Base-by-base conservation (phyloP, 164 flowering plant genomes). In the Tetrastigma voinierianum region DNA sequence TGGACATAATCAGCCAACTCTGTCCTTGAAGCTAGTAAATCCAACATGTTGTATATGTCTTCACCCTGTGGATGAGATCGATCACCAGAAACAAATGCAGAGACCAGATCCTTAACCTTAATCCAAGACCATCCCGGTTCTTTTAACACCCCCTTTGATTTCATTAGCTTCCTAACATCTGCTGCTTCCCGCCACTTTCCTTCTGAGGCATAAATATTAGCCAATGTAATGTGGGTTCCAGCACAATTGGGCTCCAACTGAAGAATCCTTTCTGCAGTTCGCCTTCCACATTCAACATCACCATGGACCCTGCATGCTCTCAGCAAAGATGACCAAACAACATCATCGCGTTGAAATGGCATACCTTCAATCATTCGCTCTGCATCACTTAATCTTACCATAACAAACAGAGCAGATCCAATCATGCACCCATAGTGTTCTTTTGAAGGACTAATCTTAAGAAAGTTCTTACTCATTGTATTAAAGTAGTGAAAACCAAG, bases 41-140 rank as follows among this genome's bases (percentile, higher is more conserved):
- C 75, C 68, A 91, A 70, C 53, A 85, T 56, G 24, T 44, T 47
- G 61, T 83, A 83, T 53, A 91, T 84, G 25, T 80, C 84, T 63
- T 82, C 93, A 55, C 77, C 55, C 65, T 82, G 73, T 62, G 83
- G 81, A 80, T 93, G 91, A 16, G 77, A 66, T 24, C 77, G 72
- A 67, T 90, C 97, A 43, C 92, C 86, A 18, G 97, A 76, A 47
- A 87, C 83, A 77, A 93, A 93, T 54, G 90, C 80, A 68, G 83
- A 80, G 45, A 87, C 80, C 58, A 58, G 70, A 61, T 85, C 88
- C 75, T 82, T 86, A 45, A 86, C 71, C 81, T 85, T 82, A 59
- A 90, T 78, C 91, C 86, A 88, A 72, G 98, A 91, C 89, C 94
- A 89, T 49, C 94, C 97, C 2, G 96, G 93, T 74, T 93, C 97